A percentile compares a stretch with the other conserved stretches of the same genome.
Evolutionary conservation across 2,329 filamentous ascomycete genomes (phyloP).

Genomic region (Fulvia fulva): DNA sequence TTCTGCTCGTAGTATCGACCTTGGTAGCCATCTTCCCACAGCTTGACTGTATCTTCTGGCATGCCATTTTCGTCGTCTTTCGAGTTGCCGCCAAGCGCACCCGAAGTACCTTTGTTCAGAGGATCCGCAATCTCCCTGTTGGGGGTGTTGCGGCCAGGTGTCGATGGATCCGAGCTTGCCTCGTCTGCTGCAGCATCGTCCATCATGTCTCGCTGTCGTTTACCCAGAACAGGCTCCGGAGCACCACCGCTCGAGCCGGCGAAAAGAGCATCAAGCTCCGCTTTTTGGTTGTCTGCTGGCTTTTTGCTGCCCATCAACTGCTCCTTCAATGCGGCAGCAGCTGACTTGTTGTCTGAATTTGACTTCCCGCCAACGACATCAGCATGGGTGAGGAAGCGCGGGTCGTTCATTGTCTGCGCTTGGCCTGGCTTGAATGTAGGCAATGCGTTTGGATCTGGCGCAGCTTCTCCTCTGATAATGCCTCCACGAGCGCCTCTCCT

Average conservation of each 20-base stretch:
- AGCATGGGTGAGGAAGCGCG: constrained; percentile 71
- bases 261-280: constrained; percentile 29
- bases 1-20: constrained; percentile 98
- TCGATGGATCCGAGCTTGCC: constrained; percentile 35
- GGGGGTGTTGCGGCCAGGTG: constrained; percentile 58
- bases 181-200: constrained; percentile 51
- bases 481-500: constrained; percentile 33
- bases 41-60: constrained; percentile 73
- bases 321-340: constrained; percentile 81
- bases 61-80: constrained; percentile 55
- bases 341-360: constrained; percentile 85
- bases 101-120: constrained; percentile 28
- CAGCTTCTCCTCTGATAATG: constrained; percentile 31
- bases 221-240: constrained; percentile 56
- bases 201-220: constrained; percentile 71
- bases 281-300: constrained; percentile 28
- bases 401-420: constrained; percentile 49
- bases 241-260: constrained; percentile 31
- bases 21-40: constrained; percentile 94
- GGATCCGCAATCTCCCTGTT: constrained; percentile 32
- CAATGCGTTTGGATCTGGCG: constrained; percentile 41
- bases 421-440: constrained; percentile 56
- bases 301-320: constrained; percentile 57
- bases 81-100: constrained; percentile 39
- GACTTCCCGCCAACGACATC: constrained; percentile 66